These are phyloP conservation scores for Leptosphaerulina australis DNA, from an alignment of 2,329 filamentous ascomycete genomes.

Conservation along the genomic window DNA sequence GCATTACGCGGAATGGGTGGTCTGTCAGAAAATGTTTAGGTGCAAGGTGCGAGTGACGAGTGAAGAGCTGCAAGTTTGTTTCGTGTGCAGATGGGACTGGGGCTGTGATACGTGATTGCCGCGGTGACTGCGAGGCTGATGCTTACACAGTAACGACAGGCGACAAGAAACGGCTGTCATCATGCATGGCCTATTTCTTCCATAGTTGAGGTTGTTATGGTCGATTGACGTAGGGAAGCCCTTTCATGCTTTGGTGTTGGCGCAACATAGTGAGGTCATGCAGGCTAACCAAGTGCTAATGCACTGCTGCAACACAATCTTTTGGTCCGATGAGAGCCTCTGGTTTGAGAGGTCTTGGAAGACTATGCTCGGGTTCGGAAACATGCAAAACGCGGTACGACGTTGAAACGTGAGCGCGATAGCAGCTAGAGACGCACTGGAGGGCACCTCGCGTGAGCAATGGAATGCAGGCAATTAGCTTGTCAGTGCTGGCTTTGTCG, in stretches of 20 bases:
- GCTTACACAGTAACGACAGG: constrained; percentile 11
- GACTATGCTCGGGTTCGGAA: constrained; percentile 8
- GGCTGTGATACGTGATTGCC: constrained; percentile 27
- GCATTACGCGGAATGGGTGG: constrained; percentile 7
- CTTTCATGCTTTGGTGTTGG: constrained; percentile 16
- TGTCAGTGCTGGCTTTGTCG: neutral
- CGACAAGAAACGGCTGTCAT: constrained; percentile 7
- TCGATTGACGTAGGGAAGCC: constrained; percentile 14
- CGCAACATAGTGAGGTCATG: constrained; percentile 33
- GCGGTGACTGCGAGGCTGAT: constrained; percentile 28
- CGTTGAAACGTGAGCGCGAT: constrained; percentile 17
- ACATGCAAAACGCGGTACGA: constrained; percentile 13
- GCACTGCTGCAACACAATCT: constrained; percentile 22
- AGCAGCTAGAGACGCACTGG: constrained; percentile 1
- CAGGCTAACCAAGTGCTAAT: constrained; percentile 21
- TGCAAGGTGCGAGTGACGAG: constrained; percentile 7
- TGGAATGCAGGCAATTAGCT: constrained; percentile 5
- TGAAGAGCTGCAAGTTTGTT: constrained; percentile 3
- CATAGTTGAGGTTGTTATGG: neutral
- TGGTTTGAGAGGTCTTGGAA: constrained; percentile 12
- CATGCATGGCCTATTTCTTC: constrained; percentile 1
- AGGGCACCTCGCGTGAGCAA: constrained; percentile 10
- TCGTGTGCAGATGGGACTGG: constrained; percentile 16
- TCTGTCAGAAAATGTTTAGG: constrained; percentile 12
- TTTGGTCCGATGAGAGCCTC: constrained; percentile 9